Evolutionary conservation across 257 asterid genomes (phyloP).

Genomic region (Ilex aquifolium): DNA sequence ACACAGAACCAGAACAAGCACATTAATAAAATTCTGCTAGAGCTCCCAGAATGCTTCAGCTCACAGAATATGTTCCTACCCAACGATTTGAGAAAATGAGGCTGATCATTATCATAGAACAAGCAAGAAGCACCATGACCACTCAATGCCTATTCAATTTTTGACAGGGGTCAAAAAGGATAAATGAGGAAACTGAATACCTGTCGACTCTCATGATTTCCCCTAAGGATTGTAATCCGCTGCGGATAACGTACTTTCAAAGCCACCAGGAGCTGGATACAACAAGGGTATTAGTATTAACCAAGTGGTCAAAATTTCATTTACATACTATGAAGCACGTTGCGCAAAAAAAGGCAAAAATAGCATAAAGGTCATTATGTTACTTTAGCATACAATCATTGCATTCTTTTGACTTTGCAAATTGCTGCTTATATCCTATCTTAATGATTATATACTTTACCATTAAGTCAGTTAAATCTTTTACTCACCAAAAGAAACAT

Average conservation of each 20-base stretch:
- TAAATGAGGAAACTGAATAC: conserved; percentile 16
- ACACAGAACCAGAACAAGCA: too few species aligned
- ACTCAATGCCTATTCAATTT: too few species aligned
- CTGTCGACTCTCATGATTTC: conserved; percentile 78
- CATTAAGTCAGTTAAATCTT: neutral
- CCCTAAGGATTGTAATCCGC: conserved; percentile 56
- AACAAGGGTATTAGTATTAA: conserved; percentile 7
- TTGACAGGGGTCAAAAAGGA: too few species aligned
- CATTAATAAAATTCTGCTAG: too few species aligned
- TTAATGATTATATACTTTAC: too few species aligned
- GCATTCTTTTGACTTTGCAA: neutral
- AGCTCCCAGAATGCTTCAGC: too few species aligned
- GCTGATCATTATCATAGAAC: too few species aligned
- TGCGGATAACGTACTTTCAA: conserved; percentile 60
- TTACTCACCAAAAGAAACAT: too few species aligned
- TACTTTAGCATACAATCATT: neutral
- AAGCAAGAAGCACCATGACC: too few species aligned
- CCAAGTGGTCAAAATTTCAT: neutral
- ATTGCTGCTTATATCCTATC: neutral
- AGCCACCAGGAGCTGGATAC: conserved; percentile 56
- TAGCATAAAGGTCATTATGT: neutral
- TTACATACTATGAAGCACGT: conserved; percentile 2
- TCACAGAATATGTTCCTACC: too few species aligned
- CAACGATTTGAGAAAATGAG: too few species aligned
- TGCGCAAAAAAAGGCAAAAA: neutral